Evolutionary conservation across 257 asterid species (phyloP).

Genomic region (Rauvolfia tetraphylla): DNA sequence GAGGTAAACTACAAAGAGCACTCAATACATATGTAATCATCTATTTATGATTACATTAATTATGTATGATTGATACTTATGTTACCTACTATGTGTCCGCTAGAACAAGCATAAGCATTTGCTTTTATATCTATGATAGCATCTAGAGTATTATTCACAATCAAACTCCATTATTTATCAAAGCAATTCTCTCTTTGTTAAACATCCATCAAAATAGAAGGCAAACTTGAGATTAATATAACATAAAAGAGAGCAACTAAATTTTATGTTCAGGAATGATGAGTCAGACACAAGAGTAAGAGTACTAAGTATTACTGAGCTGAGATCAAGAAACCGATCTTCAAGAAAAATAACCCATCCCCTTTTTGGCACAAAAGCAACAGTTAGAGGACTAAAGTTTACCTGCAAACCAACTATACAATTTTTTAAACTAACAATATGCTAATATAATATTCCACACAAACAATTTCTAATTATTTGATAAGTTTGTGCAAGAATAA

Average conservation of each 20-base stretch:
- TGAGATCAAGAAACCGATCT: background rate
- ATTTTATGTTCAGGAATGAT: background rate
- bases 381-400: background rate
- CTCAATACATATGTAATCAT: background rate
- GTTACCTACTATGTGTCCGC: constrained; percentile 94
- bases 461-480: background rate
- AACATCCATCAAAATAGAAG: constrained; percentile 66
- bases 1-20: no score
- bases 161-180: constrained; percentile 88
- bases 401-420: background rate
- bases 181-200: constrained; percentile 73
- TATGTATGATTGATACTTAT: background rate
- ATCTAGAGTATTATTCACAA: constrained; percentile 95
- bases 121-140: constrained; percentile 99
- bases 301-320: background rate
- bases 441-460: background rate
- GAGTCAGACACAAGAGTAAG: background rate
- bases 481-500: background rate
- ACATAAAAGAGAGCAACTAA: background rate
- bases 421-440: background rate
- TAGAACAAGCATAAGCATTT: constrained; percentile 84
- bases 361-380: background rate
- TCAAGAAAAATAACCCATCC: background rate
- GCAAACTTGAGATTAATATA: background rate
- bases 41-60: background rate